Conservation (phyloP, 371 early-diverging fungal species). For the Zychaea mexicana region DNA sequence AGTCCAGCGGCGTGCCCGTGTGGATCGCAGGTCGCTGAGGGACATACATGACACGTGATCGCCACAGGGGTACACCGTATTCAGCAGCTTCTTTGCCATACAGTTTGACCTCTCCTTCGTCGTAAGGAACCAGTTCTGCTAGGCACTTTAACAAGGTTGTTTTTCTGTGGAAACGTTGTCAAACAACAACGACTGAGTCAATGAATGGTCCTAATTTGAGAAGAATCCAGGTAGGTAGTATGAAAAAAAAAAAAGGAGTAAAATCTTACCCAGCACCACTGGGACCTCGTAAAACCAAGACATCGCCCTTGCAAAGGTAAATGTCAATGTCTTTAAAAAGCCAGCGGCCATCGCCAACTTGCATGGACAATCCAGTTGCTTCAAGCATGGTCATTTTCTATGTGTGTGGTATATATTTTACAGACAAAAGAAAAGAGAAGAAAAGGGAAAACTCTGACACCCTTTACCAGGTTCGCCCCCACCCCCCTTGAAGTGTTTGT, state of each 20-base stretch:
- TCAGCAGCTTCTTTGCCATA: conserved; percentile 60
- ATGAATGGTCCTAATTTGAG: conserved; percentile 15
- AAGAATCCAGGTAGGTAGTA: not conserved
- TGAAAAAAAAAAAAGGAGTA: not conserved
- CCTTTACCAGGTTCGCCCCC: too few species aligned
- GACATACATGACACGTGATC: conserved; percentile 82
- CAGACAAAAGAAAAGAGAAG: not conserved
- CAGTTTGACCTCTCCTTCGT: conserved; percentile 62
- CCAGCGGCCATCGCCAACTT: conserved; percentile 49
- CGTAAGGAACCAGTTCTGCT: conserved; percentile 71
- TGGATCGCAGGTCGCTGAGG: conserved; percentile 82
- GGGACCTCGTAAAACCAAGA: conserved; percentile 71
- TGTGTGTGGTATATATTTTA: not conserved
- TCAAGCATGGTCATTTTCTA: conserved; percentile 24
- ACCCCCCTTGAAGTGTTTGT: not conserved
- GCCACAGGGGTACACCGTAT: conserved; percentile 74
- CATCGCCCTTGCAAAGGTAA: conserved; percentile 56
- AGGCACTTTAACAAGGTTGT: conserved; percentile 86
- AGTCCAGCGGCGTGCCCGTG: conserved; percentile 75
- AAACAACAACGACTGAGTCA: too few species aligned
- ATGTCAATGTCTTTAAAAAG: conserved; percentile 67
- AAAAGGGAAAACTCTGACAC: not conserved
- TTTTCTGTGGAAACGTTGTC: conserved; percentile 52
- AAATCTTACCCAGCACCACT: conserved; percentile 71
- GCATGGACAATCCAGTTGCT: conserved; percentile 37